Base-by-base conservation (phyloP, 2,329 filamentous ascomycete genomes). In the Monosporascus sp. region DNA sequence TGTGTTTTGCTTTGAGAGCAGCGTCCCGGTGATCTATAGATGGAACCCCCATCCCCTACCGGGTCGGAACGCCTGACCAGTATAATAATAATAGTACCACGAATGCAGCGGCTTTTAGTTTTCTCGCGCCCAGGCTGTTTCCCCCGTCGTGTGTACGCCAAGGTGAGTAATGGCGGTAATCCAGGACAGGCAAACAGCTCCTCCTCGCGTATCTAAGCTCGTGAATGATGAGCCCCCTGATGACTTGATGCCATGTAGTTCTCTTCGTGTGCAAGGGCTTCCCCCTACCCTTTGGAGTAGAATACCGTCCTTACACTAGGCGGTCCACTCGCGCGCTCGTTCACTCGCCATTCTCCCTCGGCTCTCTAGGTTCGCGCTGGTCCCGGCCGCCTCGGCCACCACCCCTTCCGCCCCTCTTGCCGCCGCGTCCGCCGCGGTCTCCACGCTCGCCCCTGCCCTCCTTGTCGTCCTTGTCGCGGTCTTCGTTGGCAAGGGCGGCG, bases 401-500 rank as follows among this genome's bases (percentile, higher is more conserved):
- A 14, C 68, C 62, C 31, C 68, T 59, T 34, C 67, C 69, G 37
- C 69, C 70, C 53, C 80, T 73, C 66, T 79, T 77, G 41, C 75
- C 76, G 36, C 73, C 68, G 52, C 71, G 60, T 15, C 65, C 59
- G 18, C 74, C 66, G 11, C 67, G 54, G 6, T 55, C 52, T 42
- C 80, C 72, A 25, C 76, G 73, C 25, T 74, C 74, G 31, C 65
- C 63, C 36, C 66, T 71, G 46, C 69, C 69, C 64, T 80, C 77
- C 45, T 70, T 53, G 49, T 47, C 63, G 37, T 67, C 66, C 47
- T 60, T 68, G 25, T 69, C 70, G 38, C 64, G 73, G 42, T 80
- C 79, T 58, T 66, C 70, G 57, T 64, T 71, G 45, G 73, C 70
- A 38, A 92, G 78, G 64, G 82, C 81, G 59, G 88, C 84, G n/a